These are phyloP conservation scores for Colletotrichum plurivorum DNA, from an alignment of 2,329 filamentous ascomycete genomes.

Conservation along the genomic window DNA sequence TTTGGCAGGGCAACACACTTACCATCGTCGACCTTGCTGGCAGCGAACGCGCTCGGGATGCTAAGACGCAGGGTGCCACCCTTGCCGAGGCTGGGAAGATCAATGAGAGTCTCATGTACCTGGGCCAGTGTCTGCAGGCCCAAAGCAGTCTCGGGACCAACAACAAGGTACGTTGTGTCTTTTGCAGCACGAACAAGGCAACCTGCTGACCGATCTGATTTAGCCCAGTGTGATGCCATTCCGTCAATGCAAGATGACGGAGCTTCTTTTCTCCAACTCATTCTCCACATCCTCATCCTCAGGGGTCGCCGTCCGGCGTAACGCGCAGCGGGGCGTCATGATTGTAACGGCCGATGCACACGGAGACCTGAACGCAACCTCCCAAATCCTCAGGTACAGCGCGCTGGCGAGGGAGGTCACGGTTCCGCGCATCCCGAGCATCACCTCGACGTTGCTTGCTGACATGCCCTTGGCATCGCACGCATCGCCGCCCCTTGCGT, in stretches of 20 bases:
- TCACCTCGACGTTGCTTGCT: slow-evolving; percentile 78
- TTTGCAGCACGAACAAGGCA: no score
- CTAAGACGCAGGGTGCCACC: slow-evolving; percentile 93
- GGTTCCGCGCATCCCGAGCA: slow-evolving; percentile 87
- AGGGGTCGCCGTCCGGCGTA: slow-evolving; percentile 62
- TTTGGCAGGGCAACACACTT: slow-evolving; percentile 83
- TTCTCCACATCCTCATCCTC: slow-evolving; percentile 73
- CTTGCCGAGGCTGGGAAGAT: slow-evolving; percentile 98
- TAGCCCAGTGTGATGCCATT: slow-evolving; percentile 83
- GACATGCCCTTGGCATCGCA: slow-evolving; percentile 47
- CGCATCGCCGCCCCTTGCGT: slow-evolving; percentile 43
- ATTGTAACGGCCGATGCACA: slow-evolving; percentile 94
- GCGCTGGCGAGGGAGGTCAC: slow-evolving; percentile 94
- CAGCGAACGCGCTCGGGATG: slow-evolving; percentile 92
- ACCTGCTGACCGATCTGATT: neutral
- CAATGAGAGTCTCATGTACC: slow-evolving; percentile 98
- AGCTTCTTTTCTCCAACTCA: slow-evolving; percentile 89
- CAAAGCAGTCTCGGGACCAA: slow-evolving; percentile 84
- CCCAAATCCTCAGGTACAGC: slow-evolving; percentile 94
- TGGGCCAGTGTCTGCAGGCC: slow-evolving; percentile 96
- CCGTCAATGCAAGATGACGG: slow-evolving; percentile 87
- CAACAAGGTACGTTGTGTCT: slow-evolving; percentile 70
- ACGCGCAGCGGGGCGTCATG: slow-evolving; percentile 93
- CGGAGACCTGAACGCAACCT: slow-evolving; percentile 97
- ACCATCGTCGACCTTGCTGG: slow-evolving; percentile 94